A percentile compares a stretch with the other conserved stretches of the same genome.
Conservation (phyloP, 2,329 filamentous ascomycete species). For the Talaromyces sp. region DNA sequence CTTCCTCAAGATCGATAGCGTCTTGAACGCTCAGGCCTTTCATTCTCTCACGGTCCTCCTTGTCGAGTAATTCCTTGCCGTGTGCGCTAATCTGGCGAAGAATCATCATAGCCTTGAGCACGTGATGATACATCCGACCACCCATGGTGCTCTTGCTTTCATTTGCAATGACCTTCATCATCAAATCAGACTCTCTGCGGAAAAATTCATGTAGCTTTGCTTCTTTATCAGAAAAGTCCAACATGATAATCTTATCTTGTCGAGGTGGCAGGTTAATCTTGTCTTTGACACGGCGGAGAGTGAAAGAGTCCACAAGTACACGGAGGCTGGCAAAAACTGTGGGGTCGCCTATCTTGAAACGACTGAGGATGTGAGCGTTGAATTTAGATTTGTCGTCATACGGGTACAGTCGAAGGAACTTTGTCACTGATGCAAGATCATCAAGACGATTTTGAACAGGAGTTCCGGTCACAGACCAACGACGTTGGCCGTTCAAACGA, state of each 20-base stretch:
- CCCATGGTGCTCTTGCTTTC: conserved; percentile 63
- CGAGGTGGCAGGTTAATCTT: conserved; percentile 76
- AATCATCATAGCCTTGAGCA: conserved; percentile 83
- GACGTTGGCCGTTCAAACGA: conserved; percentile 68
- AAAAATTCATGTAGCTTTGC: conserved; percentile 77
- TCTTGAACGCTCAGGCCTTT: conserved; percentile 78
- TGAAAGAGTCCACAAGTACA: conserved; percentile 89
- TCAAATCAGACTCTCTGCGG: conserved; percentile 70
- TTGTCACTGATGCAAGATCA: conserved; percentile 79
- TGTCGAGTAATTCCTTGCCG: conserved; percentile 81
- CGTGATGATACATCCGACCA: conserved; percentile 87
- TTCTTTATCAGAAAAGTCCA: conserved; percentile 74
- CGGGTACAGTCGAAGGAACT: conserved; percentile 76
- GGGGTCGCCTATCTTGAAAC: conserved; percentile 81
- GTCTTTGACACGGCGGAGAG: conserved; percentile 84
- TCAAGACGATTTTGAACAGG: conserved; percentile 91
- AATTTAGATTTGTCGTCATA: conserved; percentile 78
- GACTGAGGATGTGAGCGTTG: conserved; percentile 70
- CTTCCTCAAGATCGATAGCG: conserved; percentile 83
- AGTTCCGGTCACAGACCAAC: conserved; percentile 97
- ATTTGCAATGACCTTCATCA: conserved; percentile 69
- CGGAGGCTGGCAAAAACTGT: conserved; percentile 76
- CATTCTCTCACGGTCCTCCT: conserved; percentile 73
- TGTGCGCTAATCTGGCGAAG: conserved; percentile 88
- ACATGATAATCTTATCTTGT: conserved; percentile 64